Evolutionary conservation across 768 basidiomycete genomes (phyloP).

Genomic region (Boletellus sp.): DNA sequence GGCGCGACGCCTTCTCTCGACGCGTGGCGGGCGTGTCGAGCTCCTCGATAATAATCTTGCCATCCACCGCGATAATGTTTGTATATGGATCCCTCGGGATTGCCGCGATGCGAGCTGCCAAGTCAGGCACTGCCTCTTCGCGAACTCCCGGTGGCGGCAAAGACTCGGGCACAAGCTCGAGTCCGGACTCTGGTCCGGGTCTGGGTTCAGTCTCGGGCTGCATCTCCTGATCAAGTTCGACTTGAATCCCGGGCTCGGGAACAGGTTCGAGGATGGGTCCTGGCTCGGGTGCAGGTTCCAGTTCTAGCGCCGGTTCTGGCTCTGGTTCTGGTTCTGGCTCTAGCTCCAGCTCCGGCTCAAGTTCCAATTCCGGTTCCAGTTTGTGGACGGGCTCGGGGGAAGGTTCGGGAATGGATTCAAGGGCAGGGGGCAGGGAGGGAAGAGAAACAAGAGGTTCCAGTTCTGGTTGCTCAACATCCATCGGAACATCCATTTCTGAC

Average conservation of each 20-base stretch:
- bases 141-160: neutral
- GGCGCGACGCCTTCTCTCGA: conserved; percentile 49
- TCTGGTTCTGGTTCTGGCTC: neutral
- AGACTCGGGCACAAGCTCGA: neutral
- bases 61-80: conserved; percentile 35
- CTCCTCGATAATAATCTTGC: conserved; percentile 63
- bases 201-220: neutral
- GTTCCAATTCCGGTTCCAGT: neutral
- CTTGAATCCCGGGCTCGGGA: neutral
- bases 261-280: neutral
- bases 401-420: conserved; percentile 3
- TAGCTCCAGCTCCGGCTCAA: neutral
- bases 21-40: conserved; percentile 70
- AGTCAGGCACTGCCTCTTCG: conserved; percentile 11
- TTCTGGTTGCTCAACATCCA: conserved; percentile 14
- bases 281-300: neutral
- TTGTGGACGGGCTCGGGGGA: neutral
- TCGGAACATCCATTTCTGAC: conserved; percentile 12
- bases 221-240: neutral
- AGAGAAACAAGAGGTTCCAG: neutral
- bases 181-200: neutral
- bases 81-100: conserved; percentile 29
- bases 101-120: conserved; percentile 27
- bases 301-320: neutral
- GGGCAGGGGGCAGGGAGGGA: neutral